A percentile compares a stretch with the other conserved stretches of the same genome.
Evolutionary conservation across 805 yeast genomes (phyloP).

Genomic region (Metschnikowia cubensis): DNA sequence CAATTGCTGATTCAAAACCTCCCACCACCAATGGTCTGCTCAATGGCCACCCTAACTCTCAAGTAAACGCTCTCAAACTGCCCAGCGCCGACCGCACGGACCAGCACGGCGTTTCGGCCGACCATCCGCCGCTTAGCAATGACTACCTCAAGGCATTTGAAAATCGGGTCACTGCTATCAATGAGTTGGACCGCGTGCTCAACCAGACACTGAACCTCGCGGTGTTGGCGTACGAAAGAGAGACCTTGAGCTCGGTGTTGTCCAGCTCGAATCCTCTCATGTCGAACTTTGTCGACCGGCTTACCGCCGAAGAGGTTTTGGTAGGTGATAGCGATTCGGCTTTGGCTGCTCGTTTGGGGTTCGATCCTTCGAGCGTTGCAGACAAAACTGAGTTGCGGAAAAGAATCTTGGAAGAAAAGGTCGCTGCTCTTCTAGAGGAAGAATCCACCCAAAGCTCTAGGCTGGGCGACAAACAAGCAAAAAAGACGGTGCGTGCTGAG

Average conservation of each 20-base stretch:
- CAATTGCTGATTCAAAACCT: not conserved
- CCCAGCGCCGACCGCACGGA: not conserved
- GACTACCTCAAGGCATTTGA: slow-evolving; percentile 14
- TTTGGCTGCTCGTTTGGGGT: slow-evolving; percentile 7
- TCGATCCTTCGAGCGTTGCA: slow-evolving; percentile 1
- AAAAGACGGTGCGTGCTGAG: slow-evolving; percentile 5
- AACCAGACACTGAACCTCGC: slow-evolving; percentile 15
- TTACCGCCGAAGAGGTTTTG: slow-evolving; percentile 33
- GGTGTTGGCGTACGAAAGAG: slow-evolving; percentile 18
- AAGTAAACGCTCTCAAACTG: not conserved
- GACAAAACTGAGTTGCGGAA: slow-evolving; percentile 3
- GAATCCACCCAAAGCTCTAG: slow-evolving; percentile 3
- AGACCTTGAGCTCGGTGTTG: slow-evolving; percentile 11
- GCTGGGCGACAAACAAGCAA: not conserved
- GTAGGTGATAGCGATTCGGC: slow-evolving; percentile 7
- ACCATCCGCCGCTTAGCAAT: slow-evolving; percentile 2
- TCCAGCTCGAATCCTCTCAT: slow-evolving; percentile 23
- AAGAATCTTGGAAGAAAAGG: slow-evolving; percentile 3
- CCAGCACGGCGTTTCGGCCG: not conserved
- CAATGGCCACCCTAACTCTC: not conserved
- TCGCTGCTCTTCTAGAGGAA: slow-evolving; percentile 5
- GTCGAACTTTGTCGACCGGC: slow-evolving; percentile 32
- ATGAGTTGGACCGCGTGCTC: slow-evolving; percentile 14
- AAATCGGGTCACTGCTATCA: slow-evolving; percentile 11
- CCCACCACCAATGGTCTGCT: not conserved